A percentile compares a stretch with the other conserved stretches of the same genome.
Conservation (phyloP, 2,329 filamentous ascomycete species). For the Fusarium ambrosium region DNA sequence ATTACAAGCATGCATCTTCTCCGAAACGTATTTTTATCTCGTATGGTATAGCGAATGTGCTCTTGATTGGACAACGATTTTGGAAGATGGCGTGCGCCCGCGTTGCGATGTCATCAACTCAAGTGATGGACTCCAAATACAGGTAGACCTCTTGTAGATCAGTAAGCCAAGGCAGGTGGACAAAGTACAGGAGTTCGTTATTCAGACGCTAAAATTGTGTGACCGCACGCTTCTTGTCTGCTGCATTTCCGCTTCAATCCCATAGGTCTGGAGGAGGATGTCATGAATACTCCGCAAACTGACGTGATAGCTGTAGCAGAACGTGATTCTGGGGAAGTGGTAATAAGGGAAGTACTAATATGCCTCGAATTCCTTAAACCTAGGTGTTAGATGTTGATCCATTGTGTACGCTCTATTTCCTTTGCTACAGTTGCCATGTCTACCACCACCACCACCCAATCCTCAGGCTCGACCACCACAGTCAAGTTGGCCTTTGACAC, state of each 20-base stretch:
- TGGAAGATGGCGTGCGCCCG: neutral
- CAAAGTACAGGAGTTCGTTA: neutral
- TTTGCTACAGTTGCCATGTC: neutral
- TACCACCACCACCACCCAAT: neutral
- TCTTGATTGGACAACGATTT: neutral
- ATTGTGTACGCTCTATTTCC: too few species aligned
- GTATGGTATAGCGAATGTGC: neutral
- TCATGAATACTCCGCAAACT: slow-evolving; percentile 12
- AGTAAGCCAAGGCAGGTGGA: too few species aligned
- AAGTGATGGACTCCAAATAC: neutral
- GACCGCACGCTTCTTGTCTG: neutral
- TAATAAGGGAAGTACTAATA: neutral
- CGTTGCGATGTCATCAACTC: neutral
- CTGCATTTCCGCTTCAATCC: neutral
- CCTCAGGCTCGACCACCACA: neutral
- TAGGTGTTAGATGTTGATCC: neutral
- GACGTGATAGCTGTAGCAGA: neutral
- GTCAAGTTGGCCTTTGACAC: slow-evolving; percentile 6
- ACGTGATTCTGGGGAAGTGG: neutral
- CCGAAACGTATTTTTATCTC: too few species aligned
- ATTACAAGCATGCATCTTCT: neutral
- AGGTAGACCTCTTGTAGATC: neutral
- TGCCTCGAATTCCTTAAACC: too few species aligned
- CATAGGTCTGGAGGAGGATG: neutral
- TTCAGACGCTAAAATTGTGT: slow-evolving; percentile 9